Evolutionary conservation across 2,329 filamentous ascomycete species (phyloP).

Genomic region (Diatrype stigma): DNA sequence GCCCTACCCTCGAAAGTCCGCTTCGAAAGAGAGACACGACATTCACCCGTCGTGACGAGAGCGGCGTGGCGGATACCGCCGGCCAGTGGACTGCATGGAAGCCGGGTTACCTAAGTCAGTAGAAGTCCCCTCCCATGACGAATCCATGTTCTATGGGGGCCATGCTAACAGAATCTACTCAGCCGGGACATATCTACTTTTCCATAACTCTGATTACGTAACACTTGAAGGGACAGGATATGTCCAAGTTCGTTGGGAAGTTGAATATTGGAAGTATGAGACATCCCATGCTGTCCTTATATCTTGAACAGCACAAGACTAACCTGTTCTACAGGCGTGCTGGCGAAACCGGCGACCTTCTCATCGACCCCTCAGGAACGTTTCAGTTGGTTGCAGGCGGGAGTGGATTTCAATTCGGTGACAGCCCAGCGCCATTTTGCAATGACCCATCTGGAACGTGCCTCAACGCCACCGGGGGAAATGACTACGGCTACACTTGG

Average conservation of each 20-base stretch:
- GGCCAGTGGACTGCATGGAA: background rate
- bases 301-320: background rate
- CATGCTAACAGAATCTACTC: background rate
- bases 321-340: background rate
- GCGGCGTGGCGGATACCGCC: background rate
- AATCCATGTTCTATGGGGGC: background rate
- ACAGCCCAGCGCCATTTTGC: background rate
- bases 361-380: background rate
- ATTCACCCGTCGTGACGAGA: background rate
- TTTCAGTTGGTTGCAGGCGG: conserved; percentile 3
- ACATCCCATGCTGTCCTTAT: background rate
- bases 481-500: conserved; percentile 3
- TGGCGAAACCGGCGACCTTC: background rate
- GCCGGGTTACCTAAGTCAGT: background rate
- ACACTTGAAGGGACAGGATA: conserved; percentile 3
- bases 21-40: background rate
- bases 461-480: conserved; percentile 1
- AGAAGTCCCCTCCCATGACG: background rate
- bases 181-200: background rate
- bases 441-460: background rate
- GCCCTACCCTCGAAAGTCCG: background rate
- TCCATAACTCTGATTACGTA: conserved; percentile 1
- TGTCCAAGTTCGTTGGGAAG: conserved; percentile 6
- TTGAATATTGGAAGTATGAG: conserved; percentile 5
- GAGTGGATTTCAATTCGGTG: conserved; percentile 2